Conservation (phyloP, 2,329 filamentous ascomycete genomes). For the Xylaria sp. region DNA sequence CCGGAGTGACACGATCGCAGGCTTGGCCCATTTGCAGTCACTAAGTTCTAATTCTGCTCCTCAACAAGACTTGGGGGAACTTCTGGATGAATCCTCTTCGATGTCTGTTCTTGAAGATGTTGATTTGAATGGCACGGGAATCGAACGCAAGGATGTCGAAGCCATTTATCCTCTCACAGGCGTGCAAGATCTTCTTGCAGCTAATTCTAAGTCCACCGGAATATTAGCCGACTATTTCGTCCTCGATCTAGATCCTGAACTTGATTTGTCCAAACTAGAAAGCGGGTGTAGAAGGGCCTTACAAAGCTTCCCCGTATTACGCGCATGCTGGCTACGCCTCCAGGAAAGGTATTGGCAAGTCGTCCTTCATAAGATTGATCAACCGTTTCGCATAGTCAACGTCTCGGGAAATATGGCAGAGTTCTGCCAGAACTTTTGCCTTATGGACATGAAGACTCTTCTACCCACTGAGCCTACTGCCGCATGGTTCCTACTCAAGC, state of each 20-base stretch:
- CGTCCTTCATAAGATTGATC: not conserved
- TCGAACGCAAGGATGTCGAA: slow-evolving; percentile 8
- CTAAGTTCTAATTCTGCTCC: not conserved
- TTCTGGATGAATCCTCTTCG: not conserved
- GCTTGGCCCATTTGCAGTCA: not conserved
- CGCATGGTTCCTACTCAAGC: slow-evolving; percentile 15
- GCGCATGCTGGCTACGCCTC: slow-evolving; percentile 18
- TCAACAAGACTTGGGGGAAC: not conserved
- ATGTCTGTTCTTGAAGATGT: not conserved
- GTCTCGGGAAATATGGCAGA: not conserved
- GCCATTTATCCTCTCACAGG: slow-evolving; percentile 22
- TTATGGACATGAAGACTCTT: not conserved
- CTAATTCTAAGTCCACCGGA: not conserved
- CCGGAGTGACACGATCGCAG: slow-evolving; percentile 19
- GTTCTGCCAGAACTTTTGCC: slow-evolving; percentile 14
- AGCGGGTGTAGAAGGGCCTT: slow-evolving; percentile 6
- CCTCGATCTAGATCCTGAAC: slow-evolving; percentile 3
- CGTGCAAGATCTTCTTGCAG: slow-evolving; percentile 19
- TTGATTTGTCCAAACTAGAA: slow-evolving; percentile 14
- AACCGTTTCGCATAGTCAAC: slow-evolving; percentile 6
- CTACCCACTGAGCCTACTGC: slow-evolving; percentile 13
- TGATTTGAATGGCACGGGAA: not conserved
- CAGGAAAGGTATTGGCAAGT: slow-evolving; percentile 14
- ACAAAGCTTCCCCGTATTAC: slow-evolving; percentile 13
- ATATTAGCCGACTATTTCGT: slow-evolving; percentile 17